Evolutionary conservation across 306 rosid genomes (phyloP).

Genomic region (Fragaria vesca): DNA sequence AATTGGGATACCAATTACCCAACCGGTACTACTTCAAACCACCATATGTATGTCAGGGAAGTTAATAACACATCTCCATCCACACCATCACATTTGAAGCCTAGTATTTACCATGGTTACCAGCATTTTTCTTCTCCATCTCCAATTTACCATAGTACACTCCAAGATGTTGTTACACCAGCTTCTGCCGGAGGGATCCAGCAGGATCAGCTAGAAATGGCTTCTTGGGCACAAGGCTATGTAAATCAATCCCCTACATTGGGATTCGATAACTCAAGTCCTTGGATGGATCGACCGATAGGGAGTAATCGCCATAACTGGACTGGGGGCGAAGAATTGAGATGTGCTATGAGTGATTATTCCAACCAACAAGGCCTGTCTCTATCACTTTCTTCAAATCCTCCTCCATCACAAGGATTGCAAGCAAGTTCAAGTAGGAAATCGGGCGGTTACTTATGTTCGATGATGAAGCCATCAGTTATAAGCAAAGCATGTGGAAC

Average conservation of each 20-base stretch:
- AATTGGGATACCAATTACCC: slow-evolving; percentile 48
- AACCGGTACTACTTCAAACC: slow-evolving; percentile 24
- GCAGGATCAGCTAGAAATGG: slow-evolving; percentile 35
- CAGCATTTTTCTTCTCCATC: slow-evolving; percentile 31
- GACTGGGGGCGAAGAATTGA: slow-evolving; percentile 24
- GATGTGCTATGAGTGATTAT: slow-evolving; percentile 39
- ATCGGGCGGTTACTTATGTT: slow-evolving; percentile 18
- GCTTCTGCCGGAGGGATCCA: slow-evolving; percentile 31
- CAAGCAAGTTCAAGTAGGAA: slow-evolving; percentile 22
- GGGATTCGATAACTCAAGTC: slow-evolving; percentile 27
- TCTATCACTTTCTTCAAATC: slow-evolving; percentile 74
- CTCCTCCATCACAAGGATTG: slow-evolving; percentile 42
- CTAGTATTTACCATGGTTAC: slow-evolving; percentile 29
- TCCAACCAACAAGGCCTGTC: slow-evolving; percentile 72
- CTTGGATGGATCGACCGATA: slow-evolving; percentile 43
- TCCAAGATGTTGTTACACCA: slow-evolving; percentile 52
- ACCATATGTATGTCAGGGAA: slow-evolving; percentile 27
- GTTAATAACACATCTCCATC: slow-evolving; percentile 23
- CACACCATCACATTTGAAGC: slow-evolving; percentile 24
- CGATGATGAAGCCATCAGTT: slow-evolving; percentile 41
- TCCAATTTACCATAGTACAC: slow-evolving; percentile 39
- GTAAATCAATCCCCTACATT: slow-evolving; percentile 37
- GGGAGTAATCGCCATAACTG: slow-evolving; percentile 23
- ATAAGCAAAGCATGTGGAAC: slow-evolving; percentile 45
- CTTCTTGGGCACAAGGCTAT: slow-evolving; percentile 27